Evolutionary conservation across 1,284 basidiomycete genomes (phyloP), one percentile per base, ranked within the genome.

Genomic region (Fomitopsis palustris): DNA sequence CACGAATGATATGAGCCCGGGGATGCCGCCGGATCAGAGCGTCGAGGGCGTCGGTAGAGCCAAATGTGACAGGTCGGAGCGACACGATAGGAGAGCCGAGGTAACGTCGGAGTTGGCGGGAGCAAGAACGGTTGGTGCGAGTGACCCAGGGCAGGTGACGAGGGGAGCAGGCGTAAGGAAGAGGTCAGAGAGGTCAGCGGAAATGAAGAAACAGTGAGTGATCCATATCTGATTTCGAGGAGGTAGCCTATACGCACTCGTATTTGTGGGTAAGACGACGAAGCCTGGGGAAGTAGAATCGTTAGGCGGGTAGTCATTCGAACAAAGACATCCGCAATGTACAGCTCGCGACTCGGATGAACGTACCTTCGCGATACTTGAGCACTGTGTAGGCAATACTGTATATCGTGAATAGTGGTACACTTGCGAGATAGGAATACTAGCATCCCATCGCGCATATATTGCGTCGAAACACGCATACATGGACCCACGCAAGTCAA

Each of bases 341-440:
- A 16, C 25, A 1, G 5, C 21, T 14, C 31, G 45, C 29, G 29
- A 58, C 45, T 12, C 23, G 27, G 53, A 45, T 63, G 25, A 37
- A 65, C 77, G 53, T 57, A 85, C 88, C 88, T 80, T 90, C 87
- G 67, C 77, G 77, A 68, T 84, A 89, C 71, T 91, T 90, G 59
- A 91, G 70, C 3, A 75, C 72, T 0, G 87, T 78, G 69, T 85
- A 82, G 16, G 79, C 77, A 14, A 86, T 74, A 55, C 79, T 77
- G 69, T 87, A 92, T 21, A 84, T 65, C 43, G 87, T 78, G 51
- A 91, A 76, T 27, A 87, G 72, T 47, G 84, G 85, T 45, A 90
- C 78, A 1, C 85, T 83, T 6, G 75, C 79, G 17, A 91, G 71
- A 69, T 91, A 91, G 10, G 87, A 87, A 72, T 92, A 91, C 89